A percentile compares a stretch with the other conserved stretches of the same genome.
These are phyloP conservation scores for Bolboschoenus planiculmis DNA, from an alignment of 176 grass and related monocot species.

Conservation along the genomic window DNA sequence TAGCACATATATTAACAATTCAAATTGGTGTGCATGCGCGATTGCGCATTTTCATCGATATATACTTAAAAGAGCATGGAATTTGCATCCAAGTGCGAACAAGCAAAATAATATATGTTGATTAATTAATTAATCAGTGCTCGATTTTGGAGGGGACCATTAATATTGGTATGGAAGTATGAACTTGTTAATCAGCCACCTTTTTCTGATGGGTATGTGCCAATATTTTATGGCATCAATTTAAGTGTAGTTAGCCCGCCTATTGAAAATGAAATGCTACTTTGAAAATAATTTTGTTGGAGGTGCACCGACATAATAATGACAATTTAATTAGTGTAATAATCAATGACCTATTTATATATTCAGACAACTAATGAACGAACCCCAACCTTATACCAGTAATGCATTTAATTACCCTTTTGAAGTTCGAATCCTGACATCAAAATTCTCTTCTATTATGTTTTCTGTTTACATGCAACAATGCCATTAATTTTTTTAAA, in stretches of 20 bases:
- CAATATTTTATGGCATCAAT: background rate
- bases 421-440: background rate
- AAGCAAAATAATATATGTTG: background rate
- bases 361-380: background rate
- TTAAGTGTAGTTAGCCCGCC: background rate
- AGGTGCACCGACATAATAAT: background rate
- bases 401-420: background rate
- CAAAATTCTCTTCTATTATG: background rate
- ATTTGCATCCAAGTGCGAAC: background rate
- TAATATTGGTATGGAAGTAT: background rate
- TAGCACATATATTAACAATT: background rate
- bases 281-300: background rate
- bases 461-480: too few species aligned
- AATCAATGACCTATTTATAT: background rate
- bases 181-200: background rate
- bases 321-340: slow-evolving; percentile 3
- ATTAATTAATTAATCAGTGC: background rate
- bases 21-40: background rate
- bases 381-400: background rate
- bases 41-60: background rate
- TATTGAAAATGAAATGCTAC: slow-evolving; percentile 1
- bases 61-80: background rate
- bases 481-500: too few species aligned
- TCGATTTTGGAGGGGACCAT: background rate
- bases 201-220: background rate